phyloP scores from a whole-genome alignment of 169 alveolate genomes.

The Eimeria falciformis region DNA sequence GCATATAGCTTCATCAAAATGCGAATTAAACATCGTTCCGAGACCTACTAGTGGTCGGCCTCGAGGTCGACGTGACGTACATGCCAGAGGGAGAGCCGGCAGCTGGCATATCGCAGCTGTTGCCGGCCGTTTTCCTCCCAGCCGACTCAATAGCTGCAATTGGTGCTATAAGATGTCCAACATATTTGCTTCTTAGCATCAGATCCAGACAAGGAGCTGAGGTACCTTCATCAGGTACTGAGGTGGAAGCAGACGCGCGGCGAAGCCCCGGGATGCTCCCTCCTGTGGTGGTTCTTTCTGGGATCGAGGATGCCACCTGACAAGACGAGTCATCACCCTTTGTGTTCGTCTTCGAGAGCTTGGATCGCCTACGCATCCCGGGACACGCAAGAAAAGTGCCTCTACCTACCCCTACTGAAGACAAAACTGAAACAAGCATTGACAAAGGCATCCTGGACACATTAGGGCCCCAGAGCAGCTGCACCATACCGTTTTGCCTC shows the following conservation, averaged over 20 bases:
- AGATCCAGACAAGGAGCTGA: background rate
- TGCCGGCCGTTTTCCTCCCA: background rate
- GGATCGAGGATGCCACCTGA: background rate
- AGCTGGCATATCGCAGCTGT: background rate
- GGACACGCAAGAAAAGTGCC: background rate
- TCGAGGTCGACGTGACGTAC: background rate
- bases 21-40: background rate
- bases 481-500: constrained; percentile 78
- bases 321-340: no score
- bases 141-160: constrained; percentile 7
- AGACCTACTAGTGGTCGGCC: constrained; percentile 12
- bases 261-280: background rate
- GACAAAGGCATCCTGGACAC: no score
- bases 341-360: background rate
- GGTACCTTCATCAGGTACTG: background rate
- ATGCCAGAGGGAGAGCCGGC: background rate
- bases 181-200: background rate
- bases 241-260: no score
- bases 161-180: background rate
- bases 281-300: background rate
- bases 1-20: no score
- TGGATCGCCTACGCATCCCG: background rate
- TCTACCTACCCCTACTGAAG: no score
- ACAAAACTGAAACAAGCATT: no score
- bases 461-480: no score